Percentiles rank a stretch among this genome's conserved stretches.
Evolutionary conservation across 2,329 filamentous ascomycete genomes (phyloP).

Genomic region (Aspergillus fijiensis): DNA sequence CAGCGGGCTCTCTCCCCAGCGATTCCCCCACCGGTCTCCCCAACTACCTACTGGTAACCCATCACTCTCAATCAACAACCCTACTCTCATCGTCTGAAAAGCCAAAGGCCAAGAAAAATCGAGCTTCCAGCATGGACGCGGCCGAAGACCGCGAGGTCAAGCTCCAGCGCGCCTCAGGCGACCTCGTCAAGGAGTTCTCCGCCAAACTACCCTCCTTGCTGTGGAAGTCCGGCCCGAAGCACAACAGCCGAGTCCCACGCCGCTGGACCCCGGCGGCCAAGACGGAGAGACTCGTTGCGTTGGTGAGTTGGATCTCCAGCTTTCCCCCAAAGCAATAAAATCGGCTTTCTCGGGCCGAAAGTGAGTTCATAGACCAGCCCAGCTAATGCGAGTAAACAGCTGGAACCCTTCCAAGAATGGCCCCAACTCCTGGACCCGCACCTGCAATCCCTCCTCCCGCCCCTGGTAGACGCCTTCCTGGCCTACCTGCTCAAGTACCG

Average conservation of each 20-base stretch:
- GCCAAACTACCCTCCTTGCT: constrained; percentile 44
- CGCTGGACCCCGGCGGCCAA: constrained; percentile 40
- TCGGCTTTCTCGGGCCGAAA: no score
- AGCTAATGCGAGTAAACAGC: constrained; percentile 27
- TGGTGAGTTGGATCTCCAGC: constrained; percentile 31
- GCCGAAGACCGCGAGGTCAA: constrained; percentile 47
- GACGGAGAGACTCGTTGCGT: constrained; percentile 39
- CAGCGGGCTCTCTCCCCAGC: no score
- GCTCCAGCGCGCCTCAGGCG: constrained; percentile 47
- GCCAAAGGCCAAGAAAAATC: no score
- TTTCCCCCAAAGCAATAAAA: no score
- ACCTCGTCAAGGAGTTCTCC: constrained; percentile 44
- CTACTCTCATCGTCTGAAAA: no score
- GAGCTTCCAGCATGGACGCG: constrained; percentile 42
- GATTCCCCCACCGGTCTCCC: no score
- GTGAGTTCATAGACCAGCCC: no score
- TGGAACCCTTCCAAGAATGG: constrained; percentile 92
- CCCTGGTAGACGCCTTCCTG: constrained; percentile 73
- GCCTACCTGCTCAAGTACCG: constrained; percentile 55
- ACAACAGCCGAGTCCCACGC: constrained; percentile 34
- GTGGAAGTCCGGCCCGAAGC: constrained; percentile 35
- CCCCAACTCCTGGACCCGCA: constrained; percentile 89
- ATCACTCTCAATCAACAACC: no score
- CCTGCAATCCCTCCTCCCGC: constrained; percentile 71
- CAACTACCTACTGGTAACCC: no score